Base-by-base conservation (phyloP, 2,329 filamentous ascomycete species). In the Trichothecium sympodiale region DNA sequence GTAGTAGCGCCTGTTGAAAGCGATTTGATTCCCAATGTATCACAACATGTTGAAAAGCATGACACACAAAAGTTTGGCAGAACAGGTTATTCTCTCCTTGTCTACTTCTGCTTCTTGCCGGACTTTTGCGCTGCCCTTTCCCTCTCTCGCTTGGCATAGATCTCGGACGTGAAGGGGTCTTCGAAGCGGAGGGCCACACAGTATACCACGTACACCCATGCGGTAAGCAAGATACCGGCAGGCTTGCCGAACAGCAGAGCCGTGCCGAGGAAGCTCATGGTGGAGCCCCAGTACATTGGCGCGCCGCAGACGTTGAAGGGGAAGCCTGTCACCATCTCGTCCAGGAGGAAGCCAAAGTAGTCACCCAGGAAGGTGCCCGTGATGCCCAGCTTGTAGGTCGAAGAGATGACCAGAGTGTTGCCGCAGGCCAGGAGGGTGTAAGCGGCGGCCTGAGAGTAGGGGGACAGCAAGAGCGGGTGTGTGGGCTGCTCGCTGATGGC, bases 321-420 rank as follows among this genome's bases (percentile, higher is more conserved):
- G 56, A 98, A 98, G 12, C 84, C 82, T 10, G 87, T 94, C 35
- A 98, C 88, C 51, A 89, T 89, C 47, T 81, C 67, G 55, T 96
- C 89, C 87, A 95, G 94, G 46, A 98, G 70, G 57, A 96, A 95
- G 48, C 91, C 91, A 56, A 96, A 98, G 69, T 98, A 98, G 66
- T 98, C 91, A 48, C 91, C 91, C 26, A 98, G 69, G 57, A 95
- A 98, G 27, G 91, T 98, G 43, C 91, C 91, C 1, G 87, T 95
- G 51, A 98, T 77, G 39, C 91, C 91, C 29, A 98, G 77, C 25
- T 80, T 83, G 77, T 79, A 95, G 62, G 94, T 96, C 41, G 83
- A 91, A 25, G 81, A 80, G 34, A 96, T 50, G 34, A 98, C 91
- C 26, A 98, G 76, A 35, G 82, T 60, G 59, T 94, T 95, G 39